Percentiles rank a stretch among this genome's conserved stretches.
Evolutionary conservation across 768 basidiomycete species (phyloP).

Genomic region (Mycena haematopus): DNA sequence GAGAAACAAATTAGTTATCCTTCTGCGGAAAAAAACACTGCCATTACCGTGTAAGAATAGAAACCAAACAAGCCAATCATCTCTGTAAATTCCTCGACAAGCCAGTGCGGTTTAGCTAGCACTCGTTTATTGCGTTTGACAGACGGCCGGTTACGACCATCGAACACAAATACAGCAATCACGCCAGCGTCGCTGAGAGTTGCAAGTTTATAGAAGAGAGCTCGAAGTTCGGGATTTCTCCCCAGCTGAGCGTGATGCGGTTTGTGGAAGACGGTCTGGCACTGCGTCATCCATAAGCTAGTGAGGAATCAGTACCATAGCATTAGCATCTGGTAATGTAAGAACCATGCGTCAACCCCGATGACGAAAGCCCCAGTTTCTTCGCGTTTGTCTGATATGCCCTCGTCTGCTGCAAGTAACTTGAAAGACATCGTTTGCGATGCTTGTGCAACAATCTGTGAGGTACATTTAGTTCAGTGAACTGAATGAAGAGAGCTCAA

Average conservation of each 20-base stretch:
- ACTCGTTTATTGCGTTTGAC: constrained; percentile 47
- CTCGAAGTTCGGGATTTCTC: constrained; percentile 50
- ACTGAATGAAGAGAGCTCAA: no score
- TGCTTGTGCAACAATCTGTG: background rate
- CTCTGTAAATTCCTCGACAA: background rate
- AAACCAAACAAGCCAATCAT: background rate
- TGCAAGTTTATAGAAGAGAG: constrained; percentile 51
- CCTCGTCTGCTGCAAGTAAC: background rate
- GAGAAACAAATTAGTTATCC: background rate
- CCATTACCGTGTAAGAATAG: background rate
- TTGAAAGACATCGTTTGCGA: background rate
- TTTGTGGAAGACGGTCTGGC: constrained; percentile 12
- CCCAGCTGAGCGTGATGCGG: constrained; percentile 36
- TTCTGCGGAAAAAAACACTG: background rate
- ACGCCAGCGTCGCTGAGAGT: constrained; percentile 44
- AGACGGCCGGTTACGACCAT: constrained; percentile 50
- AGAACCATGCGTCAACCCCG: constrained; percentile 1
- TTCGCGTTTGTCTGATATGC: background rate
- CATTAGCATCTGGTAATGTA: background rate
- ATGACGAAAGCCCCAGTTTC: no score
- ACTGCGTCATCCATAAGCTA: constrained; percentile 26
- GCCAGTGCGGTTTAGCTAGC: constrained; percentile 8
- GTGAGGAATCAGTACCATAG: background rate
- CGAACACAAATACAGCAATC: constrained; percentile 55
- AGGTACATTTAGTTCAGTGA: no score